Evolutionary conservation across 2,329 filamentous ascomycete genomes (phyloP).

Genomic region (Alternaria burnsii): DNA sequence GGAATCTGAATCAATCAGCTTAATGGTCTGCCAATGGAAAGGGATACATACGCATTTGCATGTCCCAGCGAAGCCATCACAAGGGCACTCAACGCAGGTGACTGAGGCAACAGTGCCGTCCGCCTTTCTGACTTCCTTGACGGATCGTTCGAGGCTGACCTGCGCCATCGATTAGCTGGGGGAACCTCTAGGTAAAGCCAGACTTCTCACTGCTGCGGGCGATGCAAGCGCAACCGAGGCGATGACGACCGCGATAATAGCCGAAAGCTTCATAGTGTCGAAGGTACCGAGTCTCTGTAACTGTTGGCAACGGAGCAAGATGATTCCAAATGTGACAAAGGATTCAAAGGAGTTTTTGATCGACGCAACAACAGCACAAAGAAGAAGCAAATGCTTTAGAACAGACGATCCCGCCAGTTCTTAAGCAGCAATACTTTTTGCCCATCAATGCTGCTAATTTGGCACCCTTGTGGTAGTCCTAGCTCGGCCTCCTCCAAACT

Average conservation of each 20-base stretch:
- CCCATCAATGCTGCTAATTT: constrained; percentile 32
- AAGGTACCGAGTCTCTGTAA: too few relatives aligned
- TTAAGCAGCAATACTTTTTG: constrained; percentile 23
- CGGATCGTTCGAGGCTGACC: constrained; percentile 33
- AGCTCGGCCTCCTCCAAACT: constrained; percentile 11
- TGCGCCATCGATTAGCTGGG: constrained; percentile 9
- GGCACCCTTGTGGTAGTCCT: constrained; percentile 3
- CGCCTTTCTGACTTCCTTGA: constrained; percentile 24
- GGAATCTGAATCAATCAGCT: constrained; percentile 27
- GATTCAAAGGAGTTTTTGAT: neutral
- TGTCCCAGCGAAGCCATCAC: constrained; percentile 25
- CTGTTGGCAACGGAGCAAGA: neutral
- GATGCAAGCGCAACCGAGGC: constrained; percentile 34
- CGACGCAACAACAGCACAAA: neutral
- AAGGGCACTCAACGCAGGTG: constrained; percentile 39
- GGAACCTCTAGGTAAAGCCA: neutral
- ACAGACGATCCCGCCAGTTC: constrained; percentile 1
- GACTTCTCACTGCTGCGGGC: constrained; percentile 33
- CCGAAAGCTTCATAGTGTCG: constrained; percentile 35
- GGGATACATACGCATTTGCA: constrained; percentile 39
- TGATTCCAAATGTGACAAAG: neutral
- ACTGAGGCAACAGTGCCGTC: constrained; percentile 15
- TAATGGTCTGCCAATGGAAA: neutral
- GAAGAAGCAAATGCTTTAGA: neutral
- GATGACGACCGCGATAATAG: constrained; percentile 26